Conservation (phyloP, 2,329 filamentous ascomycete genomes). For the Colletotrichum eleusines region DNA sequence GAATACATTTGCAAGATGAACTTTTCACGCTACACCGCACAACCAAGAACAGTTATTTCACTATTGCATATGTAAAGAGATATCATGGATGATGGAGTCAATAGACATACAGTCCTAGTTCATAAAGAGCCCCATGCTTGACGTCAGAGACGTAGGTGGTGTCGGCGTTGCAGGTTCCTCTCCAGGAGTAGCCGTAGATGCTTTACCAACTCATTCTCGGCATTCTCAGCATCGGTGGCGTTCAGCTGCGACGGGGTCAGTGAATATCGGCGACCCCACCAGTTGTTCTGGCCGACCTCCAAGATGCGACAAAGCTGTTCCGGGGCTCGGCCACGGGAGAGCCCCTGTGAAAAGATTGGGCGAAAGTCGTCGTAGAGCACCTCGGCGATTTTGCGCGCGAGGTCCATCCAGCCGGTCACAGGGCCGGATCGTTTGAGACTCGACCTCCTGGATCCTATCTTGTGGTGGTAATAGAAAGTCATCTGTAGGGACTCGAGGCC, state of each 20-base stretch:
- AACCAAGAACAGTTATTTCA: fast-evolving
- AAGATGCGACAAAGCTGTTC: neutral
- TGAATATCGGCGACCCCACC: neutral
- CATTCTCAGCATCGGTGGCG: neutral
- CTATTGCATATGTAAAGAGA: neutral
- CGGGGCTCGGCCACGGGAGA: neutral
- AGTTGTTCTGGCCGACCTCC: neutral
- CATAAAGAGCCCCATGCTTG: neutral
- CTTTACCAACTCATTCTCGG: neutral
- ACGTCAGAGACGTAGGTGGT: neutral
- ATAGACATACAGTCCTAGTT: neutral
- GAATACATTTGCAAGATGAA: neutral
- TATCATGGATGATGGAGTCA: neutral
- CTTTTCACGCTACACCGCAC: neutral
- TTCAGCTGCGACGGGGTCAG: neutral
- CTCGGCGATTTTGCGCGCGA: constrained; percentile 7
- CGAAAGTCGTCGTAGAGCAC: constrained; percentile 5
- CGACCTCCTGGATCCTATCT: neutral
- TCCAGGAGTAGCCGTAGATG: constrained; percentile 2
- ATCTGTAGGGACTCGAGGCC: neutral
- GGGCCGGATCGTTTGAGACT: neutral
- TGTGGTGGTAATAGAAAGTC: neutral
- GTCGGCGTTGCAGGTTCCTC: constrained; percentile 1
- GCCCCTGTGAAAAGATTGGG: neutral
- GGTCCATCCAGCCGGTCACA: neutral